A percentile compares a stretch with the other conserved stretches of the same genome.
Conservation (phyloP, 352 stramenopile genomes). For the Globisporangium abappressorium region DNA sequence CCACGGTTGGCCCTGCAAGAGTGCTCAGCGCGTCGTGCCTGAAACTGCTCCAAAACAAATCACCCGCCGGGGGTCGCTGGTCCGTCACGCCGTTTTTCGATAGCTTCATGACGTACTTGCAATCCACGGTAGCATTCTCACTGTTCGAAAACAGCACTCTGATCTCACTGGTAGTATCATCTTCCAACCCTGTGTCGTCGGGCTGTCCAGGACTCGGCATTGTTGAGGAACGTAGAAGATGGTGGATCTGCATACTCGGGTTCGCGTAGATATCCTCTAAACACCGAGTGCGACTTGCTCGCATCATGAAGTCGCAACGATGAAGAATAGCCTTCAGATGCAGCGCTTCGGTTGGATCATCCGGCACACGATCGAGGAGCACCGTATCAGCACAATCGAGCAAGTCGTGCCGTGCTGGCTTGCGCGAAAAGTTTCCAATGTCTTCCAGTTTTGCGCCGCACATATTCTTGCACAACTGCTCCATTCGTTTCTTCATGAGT, state of each 20-base stretch:
- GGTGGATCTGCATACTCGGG: slow-evolving; percentile 43
- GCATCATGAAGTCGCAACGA: slow-evolving; percentile 81
- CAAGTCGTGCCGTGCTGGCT: slow-evolving; percentile 37
- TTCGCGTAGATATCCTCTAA: slow-evolving; percentile 48
- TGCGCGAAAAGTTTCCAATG: slow-evolving; percentile 48
- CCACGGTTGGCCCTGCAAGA: slow-evolving; percentile 40
- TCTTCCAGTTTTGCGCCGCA: slow-evolving; percentile 70
- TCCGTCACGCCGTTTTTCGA: slow-evolving; percentile 10
- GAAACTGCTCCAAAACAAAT: slow-evolving; percentile 49
- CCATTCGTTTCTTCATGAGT: slow-evolving; percentile 69
- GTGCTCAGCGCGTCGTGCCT: slow-evolving; percentile 55
- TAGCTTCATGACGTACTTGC: slow-evolving; percentile 40
- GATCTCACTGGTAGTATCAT: slow-evolving; percentile 18
- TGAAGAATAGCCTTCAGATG: slow-evolving; percentile 53
- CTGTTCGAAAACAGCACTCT: slow-evolving; percentile 38
- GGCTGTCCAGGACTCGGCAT: background rate
- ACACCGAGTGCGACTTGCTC: slow-evolving; percentile 60
- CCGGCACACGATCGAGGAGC: slow-evolving; percentile 43
- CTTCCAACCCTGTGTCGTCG: background rate
- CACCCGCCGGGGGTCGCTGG: slow-evolving; percentile 1
- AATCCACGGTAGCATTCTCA: slow-evolving; percentile 27
- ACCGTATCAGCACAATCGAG: slow-evolving; percentile 64
- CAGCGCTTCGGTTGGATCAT: slow-evolving; percentile 29
- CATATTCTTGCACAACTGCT: slow-evolving; percentile 60
- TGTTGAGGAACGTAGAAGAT: slow-evolving; percentile 5